A percentile compares a stretch with the other conserved stretches of the same genome.
Evolutionary conservation across 2,329 filamentous ascomycete genomes (phyloP).

Genomic region (Emmonsiellopsis sp.): DNA sequence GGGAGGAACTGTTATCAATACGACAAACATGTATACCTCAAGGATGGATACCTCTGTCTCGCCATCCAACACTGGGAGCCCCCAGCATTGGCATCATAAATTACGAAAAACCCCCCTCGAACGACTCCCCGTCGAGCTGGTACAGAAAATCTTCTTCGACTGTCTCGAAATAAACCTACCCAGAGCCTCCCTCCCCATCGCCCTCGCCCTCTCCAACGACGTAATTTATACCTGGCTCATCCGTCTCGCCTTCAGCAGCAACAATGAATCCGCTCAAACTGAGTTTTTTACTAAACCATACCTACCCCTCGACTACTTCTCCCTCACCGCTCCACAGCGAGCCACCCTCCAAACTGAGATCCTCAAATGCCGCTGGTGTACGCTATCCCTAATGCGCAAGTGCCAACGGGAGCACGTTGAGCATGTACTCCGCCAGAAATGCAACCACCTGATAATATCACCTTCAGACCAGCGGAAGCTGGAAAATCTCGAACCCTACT

Average conservation of each 20-base stretch:
- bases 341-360: constrained; percentile 27
- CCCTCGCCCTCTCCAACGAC: constrained; percentile 29
- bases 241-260: constrained; percentile 33
- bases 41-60: not conserved
- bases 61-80: not conserved
- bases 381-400: constrained; percentile 26
- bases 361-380: constrained; percentile 34
- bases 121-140: constrained; percentile 10
- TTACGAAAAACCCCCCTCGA: constrained; percentile 10
- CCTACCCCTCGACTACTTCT: constrained; percentile 28
- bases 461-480: constrained; percentile 17
- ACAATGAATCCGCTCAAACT: constrained; percentile 21
- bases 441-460: constrained; percentile 19
- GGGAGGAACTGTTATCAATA: too few species aligned
- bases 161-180: constrained; percentile 41
- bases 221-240: constrained; percentile 37
- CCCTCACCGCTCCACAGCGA: constrained; percentile 20
- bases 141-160: constrained; percentile 44
- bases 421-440: constrained; percentile 25
- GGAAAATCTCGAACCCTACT: constrained; percentile 16
- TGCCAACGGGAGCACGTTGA: constrained; percentile 32
- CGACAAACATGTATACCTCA: not conserved
- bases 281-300: constrained; percentile 32
- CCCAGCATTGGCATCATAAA: not conserved
- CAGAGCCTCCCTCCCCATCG: constrained; percentile 34